Percentiles rank a stretch among this genome's conserved stretches.
phyloP scores from a whole-genome alignment of 208 protist species.

The Hexamita inflata region DNA sequence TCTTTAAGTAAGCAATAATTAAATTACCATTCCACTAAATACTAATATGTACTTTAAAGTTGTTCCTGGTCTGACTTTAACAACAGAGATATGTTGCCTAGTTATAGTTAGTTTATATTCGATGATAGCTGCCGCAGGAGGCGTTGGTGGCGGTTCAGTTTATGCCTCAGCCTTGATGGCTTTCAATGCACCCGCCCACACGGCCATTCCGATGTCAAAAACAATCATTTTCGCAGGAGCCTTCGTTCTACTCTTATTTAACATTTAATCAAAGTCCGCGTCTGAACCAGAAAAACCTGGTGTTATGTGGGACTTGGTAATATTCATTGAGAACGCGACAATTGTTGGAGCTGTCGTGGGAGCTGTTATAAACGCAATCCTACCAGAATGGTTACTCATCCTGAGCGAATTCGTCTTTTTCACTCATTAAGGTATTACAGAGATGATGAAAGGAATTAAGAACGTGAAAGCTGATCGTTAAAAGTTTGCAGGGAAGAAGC shows the following conservation, averaged over 20 bases:
- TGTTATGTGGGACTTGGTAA: conserved; percentile 14
- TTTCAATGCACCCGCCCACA: neutral
- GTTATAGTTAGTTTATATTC: too few relatives aligned
- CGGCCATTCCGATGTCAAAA: neutral
- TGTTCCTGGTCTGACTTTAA: too few relatives aligned
- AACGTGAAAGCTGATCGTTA: neutral
- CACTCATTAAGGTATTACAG: neutral
- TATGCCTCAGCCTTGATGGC: neutral
- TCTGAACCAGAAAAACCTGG: neutral
- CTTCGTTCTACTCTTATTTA: neutral
- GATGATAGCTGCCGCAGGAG: conserved; percentile 6
- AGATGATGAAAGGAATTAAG: neutral
- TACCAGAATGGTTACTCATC: conserved; percentile 3
- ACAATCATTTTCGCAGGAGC: conserved; percentile 1
- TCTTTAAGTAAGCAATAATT: too few relatives aligned
- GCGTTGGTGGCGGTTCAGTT: conserved; percentile 15
- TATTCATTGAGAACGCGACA: neutral
- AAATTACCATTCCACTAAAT: too few relatives aligned
- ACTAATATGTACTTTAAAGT: too few relatives aligned
- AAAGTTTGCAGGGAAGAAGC: neutral
- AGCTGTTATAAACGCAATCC: neutral
- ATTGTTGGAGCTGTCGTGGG: neutral
- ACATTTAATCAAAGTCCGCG: neutral
- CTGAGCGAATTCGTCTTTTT: conserved; percentile 2
- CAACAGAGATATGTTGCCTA: too few relatives aligned